Conservation (phyloP, 805 yeast genomes). For the Wickerhamiella hasegawae region DNA sequence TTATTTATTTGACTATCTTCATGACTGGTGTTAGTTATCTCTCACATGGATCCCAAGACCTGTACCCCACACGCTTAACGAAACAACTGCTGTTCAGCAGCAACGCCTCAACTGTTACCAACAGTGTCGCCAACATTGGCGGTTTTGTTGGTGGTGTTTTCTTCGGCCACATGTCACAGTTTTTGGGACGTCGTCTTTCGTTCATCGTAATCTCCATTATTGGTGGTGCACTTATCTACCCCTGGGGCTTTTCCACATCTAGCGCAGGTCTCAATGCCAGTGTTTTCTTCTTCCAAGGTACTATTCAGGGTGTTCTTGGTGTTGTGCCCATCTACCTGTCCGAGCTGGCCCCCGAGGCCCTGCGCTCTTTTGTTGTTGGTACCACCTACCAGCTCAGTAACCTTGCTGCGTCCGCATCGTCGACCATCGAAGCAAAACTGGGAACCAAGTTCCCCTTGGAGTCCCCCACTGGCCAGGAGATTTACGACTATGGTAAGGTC, state of each 20-base stretch:
- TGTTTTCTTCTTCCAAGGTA: constrained; percentile 45
- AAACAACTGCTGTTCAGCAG: constrained; percentile 32
- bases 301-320: constrained; percentile 65
- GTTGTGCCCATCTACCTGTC: constrained; percentile 49
- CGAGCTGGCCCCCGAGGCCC: constrained; percentile 50
- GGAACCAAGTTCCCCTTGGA: constrained; percentile 43
- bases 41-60: constrained; percentile 62
- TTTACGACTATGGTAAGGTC: constrained; percentile 49
- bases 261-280: constrained; percentile 40
- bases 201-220: constrained; percentile 33
- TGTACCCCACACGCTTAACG: constrained; percentile 47
- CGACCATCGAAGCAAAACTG: constrained; percentile 52
- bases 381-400: constrained; percentile 57
- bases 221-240: constrained; percentile 48
- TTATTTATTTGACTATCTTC: constrained; percentile 39
- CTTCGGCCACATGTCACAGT: constrained; percentile 40
- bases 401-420: constrained; percentile 52
- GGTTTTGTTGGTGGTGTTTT: constrained; percentile 50
- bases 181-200: constrained; percentile 45
- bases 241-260: constrained; percentile 34
- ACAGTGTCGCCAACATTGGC: constrained; percentile 51
- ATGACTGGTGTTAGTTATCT: constrained; percentile 58
- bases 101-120: constrained; percentile 40
- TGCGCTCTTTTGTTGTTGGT: constrained; percentile 46
- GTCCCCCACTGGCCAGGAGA: constrained; percentile 19